These are phyloP conservation scores for Pneumocystis jirovecii DNA, from an alignment of 1,139 yeast species.

Conservation along the genomic window DNA sequence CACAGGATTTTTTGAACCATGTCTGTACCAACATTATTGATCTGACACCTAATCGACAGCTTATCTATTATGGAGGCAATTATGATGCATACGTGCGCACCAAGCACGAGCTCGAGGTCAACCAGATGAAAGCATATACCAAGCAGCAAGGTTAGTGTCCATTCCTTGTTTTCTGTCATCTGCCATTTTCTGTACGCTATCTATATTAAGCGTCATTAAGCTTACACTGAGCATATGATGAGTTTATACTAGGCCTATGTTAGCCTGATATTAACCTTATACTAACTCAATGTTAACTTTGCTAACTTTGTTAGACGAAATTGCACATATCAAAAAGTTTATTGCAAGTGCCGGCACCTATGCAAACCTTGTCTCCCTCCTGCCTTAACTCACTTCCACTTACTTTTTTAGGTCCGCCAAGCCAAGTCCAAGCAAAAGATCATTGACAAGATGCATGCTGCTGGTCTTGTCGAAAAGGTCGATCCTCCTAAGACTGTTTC, in stretches of 20 bases:
- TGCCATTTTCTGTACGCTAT: too few relatives aligned
- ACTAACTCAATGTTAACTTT: too few relatives aligned
- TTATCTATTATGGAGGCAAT: conserved; percentile 87
- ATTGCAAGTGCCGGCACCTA: conserved; percentile 99
- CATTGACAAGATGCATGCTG: conserved; percentile 99
- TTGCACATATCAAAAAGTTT: conserved; percentile 92
- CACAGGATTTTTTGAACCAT: conserved; percentile 98
- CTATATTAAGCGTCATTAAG: too few relatives aligned
- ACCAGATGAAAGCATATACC: conserved; percentile 92
- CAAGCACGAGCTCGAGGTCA: conserved; percentile 82
- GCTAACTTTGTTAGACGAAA: conserved; percentile 45
- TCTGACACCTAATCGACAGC: conserved; percentile 63
- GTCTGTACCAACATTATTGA: conserved; percentile 97
- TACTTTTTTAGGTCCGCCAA: conserved; percentile 41
- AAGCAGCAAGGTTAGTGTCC: conserved; percentile 24
- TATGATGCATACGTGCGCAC: conserved; percentile 94
- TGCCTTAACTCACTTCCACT: too few relatives aligned
- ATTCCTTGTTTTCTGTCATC: too few relatives aligned
- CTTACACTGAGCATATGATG: too few relatives aligned
- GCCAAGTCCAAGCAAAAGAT: conserved; percentile 99
- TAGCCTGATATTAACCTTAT: too few relatives aligned
- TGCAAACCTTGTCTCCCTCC: conserved; percentile 58
- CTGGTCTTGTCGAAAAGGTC: conserved; percentile 89
- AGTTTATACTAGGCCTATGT: too few relatives aligned
- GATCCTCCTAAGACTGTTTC: conserved; percentile 85